Evolutionary conservation across 306 rosid genomes (phyloP), one percentile per base, ranked within the genome.

Genomic region (Glycine soja): DNA sequence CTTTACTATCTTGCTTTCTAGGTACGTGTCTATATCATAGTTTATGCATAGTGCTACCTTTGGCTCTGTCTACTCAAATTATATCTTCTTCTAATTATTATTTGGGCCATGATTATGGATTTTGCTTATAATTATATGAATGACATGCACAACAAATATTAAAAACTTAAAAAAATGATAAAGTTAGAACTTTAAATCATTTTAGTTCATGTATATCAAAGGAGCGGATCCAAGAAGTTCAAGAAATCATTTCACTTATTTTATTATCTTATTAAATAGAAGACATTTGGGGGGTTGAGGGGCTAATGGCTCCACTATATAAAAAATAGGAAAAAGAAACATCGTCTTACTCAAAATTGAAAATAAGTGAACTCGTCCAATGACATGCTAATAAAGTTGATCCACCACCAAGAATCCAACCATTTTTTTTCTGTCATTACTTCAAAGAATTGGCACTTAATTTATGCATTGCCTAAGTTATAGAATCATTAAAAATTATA

Each of bases 1-100:
- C 74, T 83, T 83, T 72, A 14, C 34, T 4, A 47, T 36, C 18
- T 79, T 56, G 73, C 83, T 78, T 72, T 64, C 62, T 72, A 6
- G 76, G 4, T 70, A 66, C 64, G 10, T 62, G 53, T 70, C 81
- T 62, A 52, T 24, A 42, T 82, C 30, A 70, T 71, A 16, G 64
- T 32, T 57, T 76, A 58, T 46, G 12, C 36, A n/a, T 57, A 54
- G 30, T 30, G 30, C 62, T 53, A 11, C 72, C 46, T 75, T 53
- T 54, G 76, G 53, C 46, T 9, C 56, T 14, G n/a, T 10, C 75
- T 65, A 19, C 47, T 75, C 76, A 46, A 66, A n/a, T 66, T 59
- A 81, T 54, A 16, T 45, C 42, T 34, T 57, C 59, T 68, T 70
- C 77, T 12, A 79, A 57, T 70, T 53, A 70, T 79, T 58, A 15